phyloP scores from a whole-genome alignment of 169 alveolate genomes.

The Sarcocystis neurona region DNA sequence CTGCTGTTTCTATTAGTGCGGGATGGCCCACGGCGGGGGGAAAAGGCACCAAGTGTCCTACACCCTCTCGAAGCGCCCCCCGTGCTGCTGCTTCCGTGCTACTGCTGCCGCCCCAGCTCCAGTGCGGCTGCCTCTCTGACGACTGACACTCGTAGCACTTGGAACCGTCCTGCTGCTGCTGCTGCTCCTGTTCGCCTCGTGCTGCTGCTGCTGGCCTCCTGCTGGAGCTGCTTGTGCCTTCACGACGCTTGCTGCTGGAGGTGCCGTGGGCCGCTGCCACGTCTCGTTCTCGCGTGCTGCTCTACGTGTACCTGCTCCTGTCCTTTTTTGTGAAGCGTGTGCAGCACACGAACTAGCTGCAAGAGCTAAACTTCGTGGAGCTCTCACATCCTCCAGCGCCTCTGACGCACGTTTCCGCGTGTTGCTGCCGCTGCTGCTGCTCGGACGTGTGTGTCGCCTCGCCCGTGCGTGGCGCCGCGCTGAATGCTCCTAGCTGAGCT shows the following conservation, averaged over 20 bases:
- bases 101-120: conserved; percentile 41
- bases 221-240: not conserved
- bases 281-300: conserved; percentile 14
- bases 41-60: conserved; percentile 16
- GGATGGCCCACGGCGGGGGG: conserved; percentile 29
- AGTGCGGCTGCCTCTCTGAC: conserved; percentile 9
- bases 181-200: conserved; percentile 25
- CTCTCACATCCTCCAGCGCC: conserved; percentile 28
- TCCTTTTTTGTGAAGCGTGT: too few species aligned
- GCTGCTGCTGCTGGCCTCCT: too few species aligned
- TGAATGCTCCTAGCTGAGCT: too few species aligned
- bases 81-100: conserved; percentile 20
- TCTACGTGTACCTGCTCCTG: too few species aligned
- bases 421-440: conserved; percentile 47
- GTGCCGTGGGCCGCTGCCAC: not conserved
- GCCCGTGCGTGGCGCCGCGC: too few species aligned
- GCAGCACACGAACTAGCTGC: too few species aligned
- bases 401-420: not conserved
- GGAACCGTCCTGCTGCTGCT: not conserved
- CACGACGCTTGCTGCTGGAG: not conserved
- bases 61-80: not conserved
- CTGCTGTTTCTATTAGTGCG: conserved; percentile 1
- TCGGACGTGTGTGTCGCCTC: not conserved
- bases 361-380: conserved; percentile 7
- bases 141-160: too few species aligned